Conservation (phyloP, 2,329 filamentous ascomycete genomes). For the Ophiocordyceps camponoti-leonardi region DNA sequence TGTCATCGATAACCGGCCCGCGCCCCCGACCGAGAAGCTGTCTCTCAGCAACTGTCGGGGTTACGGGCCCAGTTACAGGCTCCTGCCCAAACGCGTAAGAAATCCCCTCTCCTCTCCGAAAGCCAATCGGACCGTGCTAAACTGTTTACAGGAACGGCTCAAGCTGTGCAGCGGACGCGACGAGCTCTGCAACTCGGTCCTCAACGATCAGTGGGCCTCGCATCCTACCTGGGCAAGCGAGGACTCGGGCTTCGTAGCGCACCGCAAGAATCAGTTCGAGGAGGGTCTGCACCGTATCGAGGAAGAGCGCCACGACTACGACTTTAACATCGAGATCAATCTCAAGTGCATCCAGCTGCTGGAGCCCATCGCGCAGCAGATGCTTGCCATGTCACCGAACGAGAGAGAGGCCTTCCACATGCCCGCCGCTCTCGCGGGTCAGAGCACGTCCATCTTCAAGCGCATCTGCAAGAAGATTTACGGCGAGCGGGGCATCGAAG, state of each 20-base stretch:
- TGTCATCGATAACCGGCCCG: slow-evolving; percentile 60
- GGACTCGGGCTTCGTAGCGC: slow-evolving; percentile 92
- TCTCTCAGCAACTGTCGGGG: slow-evolving; percentile 89
- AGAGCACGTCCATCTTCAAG: slow-evolving; percentile 93
- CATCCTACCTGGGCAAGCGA: slow-evolving; percentile 98
- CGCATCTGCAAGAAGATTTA: slow-evolving; percentile 97
- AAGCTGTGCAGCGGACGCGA: slow-evolving; percentile 90
- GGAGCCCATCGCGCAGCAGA: slow-evolving; percentile 82
- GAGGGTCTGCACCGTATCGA: slow-evolving; percentile 92
- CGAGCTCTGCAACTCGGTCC: slow-evolving; percentile 78
- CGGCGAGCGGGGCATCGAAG: slow-evolving; percentile 68
- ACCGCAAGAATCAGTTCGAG: slow-evolving; percentile 90
- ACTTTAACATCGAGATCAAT: slow-evolving; percentile 94
- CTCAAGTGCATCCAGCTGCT: slow-evolving; percentile 89
- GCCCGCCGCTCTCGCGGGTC: slow-evolving; percentile 69
- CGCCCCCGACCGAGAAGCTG: slow-evolving; percentile 63
- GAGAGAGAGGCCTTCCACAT: slow-evolving; percentile 65
- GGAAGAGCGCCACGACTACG: slow-evolving; percentile 95
- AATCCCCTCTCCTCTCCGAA: neutral
- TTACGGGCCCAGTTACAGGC: slow-evolving; percentile 86
- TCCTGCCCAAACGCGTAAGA: slow-evolving; percentile 63
- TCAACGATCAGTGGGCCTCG: slow-evolving; percentile 97
- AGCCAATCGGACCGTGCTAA: slow-evolving; percentile 3
- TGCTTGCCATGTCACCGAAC: slow-evolving; percentile 58
- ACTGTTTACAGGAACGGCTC: slow-evolving; percentile 48